Conservation (phyloP, 164 flowering plant species). For the Amborella trichopoda region DNA sequence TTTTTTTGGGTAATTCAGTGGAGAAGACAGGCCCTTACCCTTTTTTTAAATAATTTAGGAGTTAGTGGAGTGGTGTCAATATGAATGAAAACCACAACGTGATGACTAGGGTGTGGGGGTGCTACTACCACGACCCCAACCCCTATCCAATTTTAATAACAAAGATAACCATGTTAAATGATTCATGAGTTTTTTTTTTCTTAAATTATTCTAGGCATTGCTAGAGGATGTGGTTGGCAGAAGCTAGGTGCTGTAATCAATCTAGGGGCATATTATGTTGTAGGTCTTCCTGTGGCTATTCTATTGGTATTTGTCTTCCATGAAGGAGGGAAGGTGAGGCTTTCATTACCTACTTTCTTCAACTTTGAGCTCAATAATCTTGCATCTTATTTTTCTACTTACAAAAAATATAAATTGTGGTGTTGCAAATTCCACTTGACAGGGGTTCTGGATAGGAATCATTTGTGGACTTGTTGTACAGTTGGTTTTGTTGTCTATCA, state of each 20-base stretch:
- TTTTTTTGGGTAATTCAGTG: no score
- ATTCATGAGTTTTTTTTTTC: no score
- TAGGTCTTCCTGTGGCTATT: constrained; percentile 43
- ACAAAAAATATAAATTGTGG: background rate
- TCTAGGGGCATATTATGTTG: constrained; percentile 49
- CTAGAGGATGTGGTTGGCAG: constrained; percentile 78
- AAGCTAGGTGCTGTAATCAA: constrained; percentile 34
- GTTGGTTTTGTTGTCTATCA: constrained; percentile 19
- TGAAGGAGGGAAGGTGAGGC: constrained; percentile 37
- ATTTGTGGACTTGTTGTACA: constrained; percentile 50
- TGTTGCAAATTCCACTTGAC: background rate
- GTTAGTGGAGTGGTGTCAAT: no score
- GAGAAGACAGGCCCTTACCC: no score
- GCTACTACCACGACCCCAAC: background rate
- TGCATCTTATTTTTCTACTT: background rate
- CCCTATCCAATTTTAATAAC: background rate
- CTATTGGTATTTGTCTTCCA: constrained; percentile 40
- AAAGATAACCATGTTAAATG: background rate
- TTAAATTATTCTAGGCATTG: constrained; percentile 34
- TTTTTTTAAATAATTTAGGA: no score
- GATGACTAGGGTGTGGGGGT: no score
- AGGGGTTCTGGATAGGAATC: constrained; percentile 80
- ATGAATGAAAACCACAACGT: no score
- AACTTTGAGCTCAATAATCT: background rate
- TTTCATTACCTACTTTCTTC: background rate